Evolutionary conservation across 2,329 filamentous ascomycete species (phyloP).

Genomic region (Xylaria sp.): DNA sequence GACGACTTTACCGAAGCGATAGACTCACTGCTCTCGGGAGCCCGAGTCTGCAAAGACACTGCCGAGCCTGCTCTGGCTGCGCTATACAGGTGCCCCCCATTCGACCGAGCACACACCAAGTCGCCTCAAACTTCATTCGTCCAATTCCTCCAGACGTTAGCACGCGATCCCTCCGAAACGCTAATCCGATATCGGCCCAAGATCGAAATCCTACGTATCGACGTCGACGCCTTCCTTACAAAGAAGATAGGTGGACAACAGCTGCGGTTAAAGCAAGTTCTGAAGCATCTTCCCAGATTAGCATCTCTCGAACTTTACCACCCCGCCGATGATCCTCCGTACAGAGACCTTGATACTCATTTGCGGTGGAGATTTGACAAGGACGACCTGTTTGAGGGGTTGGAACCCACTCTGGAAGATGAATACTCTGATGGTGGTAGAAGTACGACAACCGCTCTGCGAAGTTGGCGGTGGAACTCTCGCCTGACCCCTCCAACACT

Average conservation of each 20-base stretch:
- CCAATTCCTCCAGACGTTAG: conserved; percentile 56
- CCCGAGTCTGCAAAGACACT: conserved; percentile 68
- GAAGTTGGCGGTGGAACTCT: conserved; percentile 67
- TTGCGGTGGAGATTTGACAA: conserved; percentile 71
- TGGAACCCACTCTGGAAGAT: conserved; percentile 56
- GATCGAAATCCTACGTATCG: conserved; percentile 71
- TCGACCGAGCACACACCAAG: conserved; percentile 52
- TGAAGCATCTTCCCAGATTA: conserved; percentile 70
- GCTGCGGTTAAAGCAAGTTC: conserved; percentile 61
- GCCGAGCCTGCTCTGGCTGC: conserved; percentile 74
- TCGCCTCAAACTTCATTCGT: conserved; percentile 52
- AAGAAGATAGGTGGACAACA: conserved; percentile 32
- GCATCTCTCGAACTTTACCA: conserved; percentile 75
- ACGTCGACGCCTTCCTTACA: conserved; percentile 56
- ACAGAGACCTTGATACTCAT: conserved; percentile 60
- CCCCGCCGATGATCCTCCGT: conserved; percentile 70
- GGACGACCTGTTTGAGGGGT: conserved; percentile 65
- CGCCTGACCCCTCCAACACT: conserved; percentile 55
- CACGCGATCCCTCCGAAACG: conserved; percentile 51
- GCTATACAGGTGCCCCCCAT: conserved; percentile 72
- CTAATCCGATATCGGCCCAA: conserved; percentile 72
- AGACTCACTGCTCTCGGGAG: conserved; percentile 61
- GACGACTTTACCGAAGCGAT: conserved; percentile 49
- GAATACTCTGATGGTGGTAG: conserved; percentile 49
- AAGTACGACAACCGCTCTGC: conserved; percentile 46